A percentile compares a stretch with the other conserved stretches of the same genome.
These are phyloP conservation scores for Aureobasidium sp. DNA, from an alignment of 2,329 filamentous ascomycete genomes.

Conservation along the genomic window DNA sequence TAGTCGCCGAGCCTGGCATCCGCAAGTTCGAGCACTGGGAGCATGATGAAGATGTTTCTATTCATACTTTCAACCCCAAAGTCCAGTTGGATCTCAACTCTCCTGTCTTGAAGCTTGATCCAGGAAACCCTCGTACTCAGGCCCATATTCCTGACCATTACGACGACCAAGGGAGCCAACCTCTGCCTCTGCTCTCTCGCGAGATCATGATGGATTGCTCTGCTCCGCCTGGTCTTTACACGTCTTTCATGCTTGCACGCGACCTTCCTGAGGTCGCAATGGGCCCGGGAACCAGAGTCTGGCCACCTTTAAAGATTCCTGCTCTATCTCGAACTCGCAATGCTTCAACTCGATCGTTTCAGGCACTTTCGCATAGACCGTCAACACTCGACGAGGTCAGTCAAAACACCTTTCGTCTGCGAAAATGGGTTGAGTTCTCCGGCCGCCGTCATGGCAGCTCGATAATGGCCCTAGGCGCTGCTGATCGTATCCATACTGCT, in stretches of 20 bases:
- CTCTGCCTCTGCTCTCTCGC: conserved; percentile 28
- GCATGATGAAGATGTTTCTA: conserved; percentile 55
- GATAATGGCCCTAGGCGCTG: conserved; percentile 22
- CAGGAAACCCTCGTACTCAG: conserved; percentile 20
- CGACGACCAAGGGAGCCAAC: conserved; percentile 18
- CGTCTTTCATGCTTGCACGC: conserved; percentile 59
- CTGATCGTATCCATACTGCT: conserved; percentile 18
- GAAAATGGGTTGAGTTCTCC: conserved; percentile 65
- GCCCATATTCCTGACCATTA: conserved; percentile 12
- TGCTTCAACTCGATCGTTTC: conserved; percentile 37
- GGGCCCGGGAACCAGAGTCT: conserved; percentile 42
- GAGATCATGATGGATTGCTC: conserved; percentile 44
- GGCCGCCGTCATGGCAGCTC: conserved; percentile 25
- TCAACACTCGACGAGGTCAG: conserved; percentile 52
- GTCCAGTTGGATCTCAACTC: conserved; percentile 66
- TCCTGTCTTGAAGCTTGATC: conserved; percentile 48
- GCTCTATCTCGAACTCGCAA: conserved; percentile 50
- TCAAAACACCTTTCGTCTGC: conserved; percentile 62
- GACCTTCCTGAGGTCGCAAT: conserved; percentile 36
- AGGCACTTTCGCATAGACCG: conserved; percentile 42
- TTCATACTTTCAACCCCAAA: conserved; percentile 63
- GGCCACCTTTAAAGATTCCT: conserved; percentile 69
- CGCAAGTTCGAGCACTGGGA: conserved; percentile 56
- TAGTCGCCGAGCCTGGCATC: conserved; percentile 56
- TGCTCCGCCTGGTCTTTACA: conserved; percentile 44